Conservation (phyloP, 2,329 filamentous ascomycete genomes). For the Alternaria angustiovoidea region DNA sequence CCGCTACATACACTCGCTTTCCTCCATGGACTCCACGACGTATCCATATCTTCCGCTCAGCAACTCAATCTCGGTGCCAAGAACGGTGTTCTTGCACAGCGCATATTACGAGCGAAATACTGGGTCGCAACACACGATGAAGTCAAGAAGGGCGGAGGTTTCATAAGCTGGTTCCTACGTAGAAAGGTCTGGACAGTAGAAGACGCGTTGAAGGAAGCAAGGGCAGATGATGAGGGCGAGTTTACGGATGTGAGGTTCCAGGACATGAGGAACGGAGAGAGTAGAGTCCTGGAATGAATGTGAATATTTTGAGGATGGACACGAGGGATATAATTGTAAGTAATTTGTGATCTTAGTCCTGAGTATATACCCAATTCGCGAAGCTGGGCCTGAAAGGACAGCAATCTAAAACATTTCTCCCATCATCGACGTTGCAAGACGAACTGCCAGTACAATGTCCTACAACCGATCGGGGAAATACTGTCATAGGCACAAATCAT, state of each 20-base stretch:
- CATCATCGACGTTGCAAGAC: neutral
- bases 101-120: conserved; percentile 63
- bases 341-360: neutral
- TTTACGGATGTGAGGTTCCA: conserved; percentile 43
- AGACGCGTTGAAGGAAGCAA: conserved; percentile 59
- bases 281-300: conserved; percentile 57
- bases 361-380: conserved; percentile 4
- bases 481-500: neutral
- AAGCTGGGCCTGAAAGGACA: neutral
- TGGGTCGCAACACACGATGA: conserved; percentile 74
- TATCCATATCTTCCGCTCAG: conserved; percentile 59
- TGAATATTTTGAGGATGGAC: neutral
- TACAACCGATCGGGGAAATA: neutral
- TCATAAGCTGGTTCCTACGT: conserved; percentile 62
- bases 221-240: conserved; percentile 53
- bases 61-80: conserved; percentile 71
- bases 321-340: neutral
- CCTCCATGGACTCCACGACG: conserved; percentile 70
- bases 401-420: neutral
- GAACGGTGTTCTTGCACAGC: conserved; percentile 67
- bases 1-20: conserved; percentile 64
- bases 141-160: conserved; percentile 65
- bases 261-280: conserved; percentile 66
- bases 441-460: neutral
- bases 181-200: conserved; percentile 54